These are phyloP conservation scores for Leccinum fallax DNA, from an alignment of 1,284 basidiomycete species.

Conservation along the genomic window DNA sequence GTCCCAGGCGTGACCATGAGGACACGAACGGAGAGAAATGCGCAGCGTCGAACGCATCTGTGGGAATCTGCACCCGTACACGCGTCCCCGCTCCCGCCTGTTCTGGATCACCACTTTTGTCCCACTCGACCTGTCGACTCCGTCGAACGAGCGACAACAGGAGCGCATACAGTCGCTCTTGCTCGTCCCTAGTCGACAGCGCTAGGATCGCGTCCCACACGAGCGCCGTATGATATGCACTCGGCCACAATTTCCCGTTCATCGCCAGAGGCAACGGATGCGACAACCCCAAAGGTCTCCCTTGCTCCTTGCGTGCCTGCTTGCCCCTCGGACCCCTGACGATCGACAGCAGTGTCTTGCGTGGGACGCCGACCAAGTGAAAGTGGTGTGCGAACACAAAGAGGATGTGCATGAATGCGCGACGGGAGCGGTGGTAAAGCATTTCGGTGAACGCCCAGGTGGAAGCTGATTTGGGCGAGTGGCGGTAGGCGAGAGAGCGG, in stretches of 20 bases:
- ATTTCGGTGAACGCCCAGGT: conserved; percentile 43
- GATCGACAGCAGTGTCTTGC: conserved; percentile 17
- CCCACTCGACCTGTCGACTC: conserved; percentile 6
- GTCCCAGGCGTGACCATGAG: conserved; percentile 16
- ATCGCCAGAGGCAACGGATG: conserved; percentile 1
- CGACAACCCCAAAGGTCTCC: neutral
- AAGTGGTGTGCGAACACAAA: conserved; percentile 38
- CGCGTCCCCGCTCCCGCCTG: neutral
- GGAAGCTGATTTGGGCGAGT: conserved; percentile 29
- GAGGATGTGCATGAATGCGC: conserved; percentile 26
- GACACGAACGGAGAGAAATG: conserved; percentile 36
- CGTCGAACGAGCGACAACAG: conserved; percentile 22
- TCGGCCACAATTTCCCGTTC: conserved; percentile 37
- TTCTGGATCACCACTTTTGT: neutral
- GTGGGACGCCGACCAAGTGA: conserved; percentile 34
- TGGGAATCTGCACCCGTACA: conserved; percentile 16
- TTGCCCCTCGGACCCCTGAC: conserved; percentile 17
- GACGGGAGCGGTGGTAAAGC: conserved; percentile 29
- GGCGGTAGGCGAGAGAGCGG: conserved; percentile 24
- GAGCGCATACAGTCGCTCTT: conserved; percentile 34
- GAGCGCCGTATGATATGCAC: conserved; percentile 38
- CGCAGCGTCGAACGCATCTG: conserved; percentile 20
- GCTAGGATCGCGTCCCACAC: conserved; percentile 37
- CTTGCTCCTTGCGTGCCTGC: conserved; percentile 4
- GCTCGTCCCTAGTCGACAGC: conserved; percentile 12